phyloP scores from a whole-genome alignment of 129 eudicot species.

The Pittosporum tobira region DNA sequence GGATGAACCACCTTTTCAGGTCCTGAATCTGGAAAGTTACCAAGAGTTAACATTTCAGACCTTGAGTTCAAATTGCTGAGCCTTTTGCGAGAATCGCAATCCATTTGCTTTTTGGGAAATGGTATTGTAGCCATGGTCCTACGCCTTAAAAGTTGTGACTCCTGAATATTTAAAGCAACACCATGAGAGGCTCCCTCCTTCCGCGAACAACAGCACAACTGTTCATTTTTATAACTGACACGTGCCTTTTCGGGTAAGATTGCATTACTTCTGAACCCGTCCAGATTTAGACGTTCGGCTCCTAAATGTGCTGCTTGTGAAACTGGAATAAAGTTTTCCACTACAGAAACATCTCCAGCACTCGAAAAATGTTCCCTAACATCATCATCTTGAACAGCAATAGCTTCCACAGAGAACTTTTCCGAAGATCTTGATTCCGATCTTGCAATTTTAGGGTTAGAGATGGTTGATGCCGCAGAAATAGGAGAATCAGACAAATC shows the following conservation, averaged over 20 bases:
- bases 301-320: conserved; percentile 2
- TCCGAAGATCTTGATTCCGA: conserved; percentile 34
- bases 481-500: conserved; percentile 55
- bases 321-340: conserved; percentile 23
- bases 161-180: conserved; percentile 36
- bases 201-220: conserved; percentile 62
- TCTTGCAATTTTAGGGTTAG: conserved; percentile 37
- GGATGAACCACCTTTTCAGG: conserved; percentile 21
- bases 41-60: conserved; percentile 15
- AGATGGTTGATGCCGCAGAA: conserved; percentile 43
- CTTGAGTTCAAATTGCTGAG: conserved; percentile 14
- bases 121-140: conserved; percentile 16
- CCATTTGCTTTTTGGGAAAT: conserved; percentile 14
- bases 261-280: conserved; percentile 17
- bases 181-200: conserved; percentile 33
- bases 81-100: conserved; percentile 3
- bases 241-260: conserved; percentile 19
- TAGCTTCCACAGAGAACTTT: conserved; percentile 15
- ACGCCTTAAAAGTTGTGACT: conserved; percentile 34
- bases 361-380: conserved; percentile 10
- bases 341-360: conserved; percentile 11
- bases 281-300: conserved; percentile 10
- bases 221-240: conserved; percentile 29
- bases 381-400: conserved; percentile 10
- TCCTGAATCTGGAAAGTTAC: conserved; percentile 17